These are phyloP conservation scores for Cinnamomum micranthum DNA, from an alignment of 164 flowering plant genomes.

Conservation along the genomic window DNA sequence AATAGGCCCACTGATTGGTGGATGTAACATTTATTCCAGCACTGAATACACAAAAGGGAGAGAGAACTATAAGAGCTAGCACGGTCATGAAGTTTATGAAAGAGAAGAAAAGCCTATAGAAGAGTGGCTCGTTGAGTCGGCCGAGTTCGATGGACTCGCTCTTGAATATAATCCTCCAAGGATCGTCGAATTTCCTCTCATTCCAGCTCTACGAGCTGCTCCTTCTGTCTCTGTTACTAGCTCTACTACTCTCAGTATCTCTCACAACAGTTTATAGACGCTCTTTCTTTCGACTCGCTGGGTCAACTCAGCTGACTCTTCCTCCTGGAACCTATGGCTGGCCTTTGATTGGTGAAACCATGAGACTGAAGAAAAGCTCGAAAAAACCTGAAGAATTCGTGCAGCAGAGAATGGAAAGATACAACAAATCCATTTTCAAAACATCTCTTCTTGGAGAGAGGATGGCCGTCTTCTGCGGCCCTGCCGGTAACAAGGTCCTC, in stretches of 20 bases:
- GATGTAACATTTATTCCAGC: too few species aligned
- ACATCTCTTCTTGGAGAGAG: conserved; percentile 30
- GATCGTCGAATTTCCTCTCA: background rate
- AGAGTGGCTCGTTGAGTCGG: background rate
- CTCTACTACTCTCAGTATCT: background rate
- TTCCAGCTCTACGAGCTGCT: background rate
- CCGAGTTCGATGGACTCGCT: conserved; percentile 1
- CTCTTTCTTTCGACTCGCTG: background rate
- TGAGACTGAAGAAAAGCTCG: background rate
- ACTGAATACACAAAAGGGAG: too few species aligned
- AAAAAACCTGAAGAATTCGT: background rate
- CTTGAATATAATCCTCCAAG: background rate
- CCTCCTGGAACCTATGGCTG: conserved; percentile 7
- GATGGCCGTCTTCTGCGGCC: conserved; percentile 36
- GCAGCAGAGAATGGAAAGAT: background rate
- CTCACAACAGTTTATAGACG: background rate
- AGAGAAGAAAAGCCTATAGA: background rate
- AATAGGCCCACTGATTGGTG: too few species aligned
- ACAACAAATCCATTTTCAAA: conserved; percentile 24
- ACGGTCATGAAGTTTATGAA: too few species aligned
- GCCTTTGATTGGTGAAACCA: conserved; percentile 8
- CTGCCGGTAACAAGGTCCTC: conserved; percentile 34
- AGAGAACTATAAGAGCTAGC: too few species aligned
- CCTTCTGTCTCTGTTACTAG: background rate
- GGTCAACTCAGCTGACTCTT: background rate